phyloP scores from a whole-genome alignment of 2,329 filamentous ascomycete genomes.

The Dothidotthia symphoricarpi region DNA sequence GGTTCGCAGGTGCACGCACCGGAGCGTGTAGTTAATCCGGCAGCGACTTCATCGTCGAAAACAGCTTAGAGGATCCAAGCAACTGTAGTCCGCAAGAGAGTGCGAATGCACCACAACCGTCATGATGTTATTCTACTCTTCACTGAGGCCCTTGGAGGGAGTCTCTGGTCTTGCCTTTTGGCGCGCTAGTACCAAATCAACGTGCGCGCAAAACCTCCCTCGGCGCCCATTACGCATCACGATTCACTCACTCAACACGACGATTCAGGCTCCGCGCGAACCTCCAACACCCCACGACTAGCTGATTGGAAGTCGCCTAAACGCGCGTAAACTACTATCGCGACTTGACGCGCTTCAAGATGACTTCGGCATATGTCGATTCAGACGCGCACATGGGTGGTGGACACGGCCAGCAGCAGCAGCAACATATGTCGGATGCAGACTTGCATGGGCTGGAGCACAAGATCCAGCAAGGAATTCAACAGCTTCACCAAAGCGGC shows the following conservation, averaged over 20 bases:
- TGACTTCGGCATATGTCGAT: conserved; percentile 38
- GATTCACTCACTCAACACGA: conserved; percentile 20
- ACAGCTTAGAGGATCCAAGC: conserved; percentile 8
- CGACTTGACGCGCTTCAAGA: conserved; percentile 16
- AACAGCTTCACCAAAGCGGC: conserved; percentile 33
- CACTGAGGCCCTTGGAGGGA: conserved; percentile 4
- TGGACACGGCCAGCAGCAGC: conserved; percentile 31
- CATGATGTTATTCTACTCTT: conserved; percentile 14
- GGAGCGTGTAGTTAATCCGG: conserved; percentile 30
- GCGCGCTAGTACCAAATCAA: conserved; percentile 35
- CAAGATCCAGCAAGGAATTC: conserved; percentile 37
- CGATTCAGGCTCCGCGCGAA: conserved; percentile 18
- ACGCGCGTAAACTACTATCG: conserved; percentile 8
- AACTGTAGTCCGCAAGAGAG: conserved; percentile 7
- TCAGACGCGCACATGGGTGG: conserved; percentile 37
- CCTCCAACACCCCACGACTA: conserved; percentile 4
- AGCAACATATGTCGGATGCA: conserved; percentile 32
- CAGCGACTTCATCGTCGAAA: conserved; percentile 24
- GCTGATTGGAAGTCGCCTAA: conserved; percentile 7
- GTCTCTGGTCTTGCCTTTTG: conserved; percentile 11
- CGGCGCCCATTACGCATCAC: conserved; percentile 21
- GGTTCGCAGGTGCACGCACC: conserved; percentile 8
- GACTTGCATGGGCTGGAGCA: conserved; percentile 13
- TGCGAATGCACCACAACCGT: conserved; percentile 8
- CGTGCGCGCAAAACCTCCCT: conserved; percentile 29